Conservation (phyloP, 1,284 basidiomycete genomes). For the Puccinia hordei region DNA sequence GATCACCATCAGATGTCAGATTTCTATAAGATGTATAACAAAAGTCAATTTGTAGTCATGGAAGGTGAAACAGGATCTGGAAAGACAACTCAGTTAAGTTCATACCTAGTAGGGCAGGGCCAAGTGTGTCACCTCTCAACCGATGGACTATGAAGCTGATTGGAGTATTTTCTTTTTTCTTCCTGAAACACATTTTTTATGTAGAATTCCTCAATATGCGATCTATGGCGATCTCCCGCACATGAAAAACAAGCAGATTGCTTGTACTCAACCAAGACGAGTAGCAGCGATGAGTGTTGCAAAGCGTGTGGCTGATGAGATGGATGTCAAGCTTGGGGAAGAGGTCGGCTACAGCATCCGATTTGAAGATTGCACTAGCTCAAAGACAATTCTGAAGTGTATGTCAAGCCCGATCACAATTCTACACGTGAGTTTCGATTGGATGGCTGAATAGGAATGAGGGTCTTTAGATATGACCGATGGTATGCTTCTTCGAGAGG, state of each 20-base stretch:
- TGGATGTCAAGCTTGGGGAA: slow-evolving; percentile 90
- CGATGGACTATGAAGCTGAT: not conserved
- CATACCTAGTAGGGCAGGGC: slow-evolving; percentile 64
- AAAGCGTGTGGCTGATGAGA: slow-evolving; percentile 96
- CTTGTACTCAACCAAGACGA: slow-evolving; percentile 94
- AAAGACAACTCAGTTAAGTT: slow-evolving; percentile 88
- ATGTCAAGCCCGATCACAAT: not conserved
- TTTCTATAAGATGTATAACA: slow-evolving; percentile 81
- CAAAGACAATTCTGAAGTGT: slow-evolving; percentile 80
- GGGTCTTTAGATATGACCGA: slow-evolving; percentile 84
- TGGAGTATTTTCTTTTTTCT: not conserved
- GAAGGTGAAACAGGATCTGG: slow-evolving; percentile 98
- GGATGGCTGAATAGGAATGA: slow-evolving; percentile 37
- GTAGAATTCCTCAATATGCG: slow-evolving; percentile 87
- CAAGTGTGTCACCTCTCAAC: slow-evolving; percentile 56
- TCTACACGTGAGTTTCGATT: slow-evolving; percentile 3
- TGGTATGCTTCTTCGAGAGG: slow-evolving; percentile 91
- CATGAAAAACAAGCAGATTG: slow-evolving; percentile 82
- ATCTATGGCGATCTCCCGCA: slow-evolving; percentile 89
- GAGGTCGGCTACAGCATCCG: slow-evolving; percentile 98
- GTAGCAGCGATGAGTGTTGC: slow-evolving; percentile 98
- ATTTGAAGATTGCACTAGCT: slow-evolving; percentile 96
- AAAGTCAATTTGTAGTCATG: slow-evolving; percentile 90
- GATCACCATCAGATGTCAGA: slow-evolving; percentile 71
- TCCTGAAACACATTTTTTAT: not conserved